Evolutionary conservation across 1,139 yeast genomes (phyloP), one percentile per base, ranked within the genome.

Genomic region (Blastobotrys proliferans): DNA sequence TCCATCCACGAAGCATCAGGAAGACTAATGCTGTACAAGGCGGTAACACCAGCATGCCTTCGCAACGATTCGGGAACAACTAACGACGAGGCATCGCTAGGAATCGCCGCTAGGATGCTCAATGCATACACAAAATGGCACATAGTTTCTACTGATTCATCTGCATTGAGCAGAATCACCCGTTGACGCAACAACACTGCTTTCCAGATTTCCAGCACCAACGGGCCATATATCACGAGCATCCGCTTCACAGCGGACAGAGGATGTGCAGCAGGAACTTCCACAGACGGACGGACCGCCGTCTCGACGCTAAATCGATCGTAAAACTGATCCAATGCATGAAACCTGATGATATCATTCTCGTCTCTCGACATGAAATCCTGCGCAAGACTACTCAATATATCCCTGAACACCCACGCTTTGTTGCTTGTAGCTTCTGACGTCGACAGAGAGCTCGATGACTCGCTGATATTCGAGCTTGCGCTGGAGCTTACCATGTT

Each of bases 151-250:
- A 77, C 45, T 1, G 51, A 27, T 56, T 16, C 14, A n/a, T 19
- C 26, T 16, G 25, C 17, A 33, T 66, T 66, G 51, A 83, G 72
- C 4, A 87, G 61, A 9, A 87, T 50, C 8, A 87, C 70, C 31
- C 80, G 70, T 49, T 80, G 75, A 17, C 94, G 68, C 24, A 83
- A 59, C 27, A 88, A 61, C 4, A 82, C 75, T 28, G 80, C 72
- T 59, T 83, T 84, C 81, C 85, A 86, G 4, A 84, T 61, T 20
- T 76, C 76, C 56, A 83, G 85, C 2, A 83, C 68, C 38, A 83
- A 64, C 0, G 96, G 94, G 0, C 96, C 96, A 45, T 83, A 66
- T 6, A 63, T 59, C 31, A 73, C 69, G 38, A 83, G 58, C 31
- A 80, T 62, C 8, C 66, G 60, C 2, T 75, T 70, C 14, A 81